These are phyloP conservation scores for Pichia rugopelliculosa DNA, from an alignment of 805 yeast species.

Conservation along the genomic window DNA sequence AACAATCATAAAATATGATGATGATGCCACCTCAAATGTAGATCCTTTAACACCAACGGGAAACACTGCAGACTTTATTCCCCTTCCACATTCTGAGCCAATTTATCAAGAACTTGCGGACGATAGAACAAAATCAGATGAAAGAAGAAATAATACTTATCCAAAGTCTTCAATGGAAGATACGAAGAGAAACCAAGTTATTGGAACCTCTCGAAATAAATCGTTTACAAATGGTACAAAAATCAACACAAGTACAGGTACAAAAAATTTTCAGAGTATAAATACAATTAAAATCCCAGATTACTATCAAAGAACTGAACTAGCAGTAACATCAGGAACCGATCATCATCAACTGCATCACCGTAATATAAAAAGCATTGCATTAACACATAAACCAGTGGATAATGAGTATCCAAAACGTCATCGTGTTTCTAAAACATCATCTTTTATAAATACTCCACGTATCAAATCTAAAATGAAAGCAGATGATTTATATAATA, in stretches of 20 bases:
- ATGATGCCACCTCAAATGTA: neutral
- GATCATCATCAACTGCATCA: neutral
- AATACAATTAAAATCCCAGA: slow-evolving; percentile 26
- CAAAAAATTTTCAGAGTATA: slow-evolving; percentile 21
- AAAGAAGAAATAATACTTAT: slow-evolving; percentile 1
- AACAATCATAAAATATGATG: neutral
- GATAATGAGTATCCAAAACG: slow-evolving; percentile 5
- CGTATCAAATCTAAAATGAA: slow-evolving; percentile 19
- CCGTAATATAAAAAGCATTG: slow-evolving; percentile 2
- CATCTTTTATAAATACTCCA: slow-evolving; percentile 19
- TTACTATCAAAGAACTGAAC: slow-evolving; percentile 20
- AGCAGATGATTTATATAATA: slow-evolving; percentile 24
- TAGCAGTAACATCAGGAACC: slow-evolving; percentile 1
- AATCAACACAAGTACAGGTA: slow-evolving; percentile 20
- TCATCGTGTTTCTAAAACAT: slow-evolving; percentile 16
- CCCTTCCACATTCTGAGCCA: slow-evolving; percentile 3
- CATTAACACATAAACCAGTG: neutral
- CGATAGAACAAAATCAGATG: neutral
- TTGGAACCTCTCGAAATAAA: slow-evolving; percentile 4
- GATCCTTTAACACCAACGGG: slow-evolving; percentile 1
- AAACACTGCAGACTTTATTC: neutral
- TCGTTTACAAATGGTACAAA: slow-evolving; percentile 13
- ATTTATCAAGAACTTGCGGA: no score
- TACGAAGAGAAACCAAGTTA: neutral
- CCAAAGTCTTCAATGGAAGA: slow-evolving; percentile 2